Base-by-base conservation (phyloP, 768 basidiomycete species). In the Trametes elegans region DNA sequence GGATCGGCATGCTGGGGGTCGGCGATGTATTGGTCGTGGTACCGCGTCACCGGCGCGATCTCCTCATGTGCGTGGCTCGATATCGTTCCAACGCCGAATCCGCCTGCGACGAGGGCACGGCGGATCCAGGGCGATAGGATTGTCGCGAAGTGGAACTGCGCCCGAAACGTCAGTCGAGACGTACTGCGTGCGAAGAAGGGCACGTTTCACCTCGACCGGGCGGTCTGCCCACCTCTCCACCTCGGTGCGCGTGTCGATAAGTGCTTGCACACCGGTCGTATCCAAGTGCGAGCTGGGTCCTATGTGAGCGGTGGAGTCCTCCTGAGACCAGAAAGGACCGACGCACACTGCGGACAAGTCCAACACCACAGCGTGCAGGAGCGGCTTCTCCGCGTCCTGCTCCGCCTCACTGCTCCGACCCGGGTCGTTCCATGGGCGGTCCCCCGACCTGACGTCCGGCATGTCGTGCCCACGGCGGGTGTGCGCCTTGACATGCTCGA, bases 371-470 rank as follows among this genome's bases (percentile, higher is more conserved):
- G 95, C 93, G 52, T 85, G 84, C 46, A 98, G 73, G 23, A 75
- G 66, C 1, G 94, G 91, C 64, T 79, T 83, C 60, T 70, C 70
- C 36, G 61, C 66, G 54, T 75, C 77, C 27, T 83, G 79, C 31
- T 71, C 76, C 13, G 43, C 49, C 18, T 76, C 75, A 18, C 74
- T 73, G 43, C 68, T 63, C 26, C 87, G 88, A 27, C 91, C 90
- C 11, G 90, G 84, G 62, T 97, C 93, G 66, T 98, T 98, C 95
- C 95, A 98, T 13, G 90, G 81, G 41, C 94, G 81, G 67, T 95
- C 92, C 52, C 79, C 76, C 27, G 82, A 72, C 52, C 72, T 78
- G 55, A 90, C 76, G n/a, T 72, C 65, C 35, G 77, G 74, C 71
- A 88, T 77, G 67, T 94, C 88, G 63, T 78, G 82, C 23, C 90